Evolutionary conservation across 2,329 filamentous ascomycete genomes (phyloP).

Genomic region (Fusarium incarnatum): DNA sequence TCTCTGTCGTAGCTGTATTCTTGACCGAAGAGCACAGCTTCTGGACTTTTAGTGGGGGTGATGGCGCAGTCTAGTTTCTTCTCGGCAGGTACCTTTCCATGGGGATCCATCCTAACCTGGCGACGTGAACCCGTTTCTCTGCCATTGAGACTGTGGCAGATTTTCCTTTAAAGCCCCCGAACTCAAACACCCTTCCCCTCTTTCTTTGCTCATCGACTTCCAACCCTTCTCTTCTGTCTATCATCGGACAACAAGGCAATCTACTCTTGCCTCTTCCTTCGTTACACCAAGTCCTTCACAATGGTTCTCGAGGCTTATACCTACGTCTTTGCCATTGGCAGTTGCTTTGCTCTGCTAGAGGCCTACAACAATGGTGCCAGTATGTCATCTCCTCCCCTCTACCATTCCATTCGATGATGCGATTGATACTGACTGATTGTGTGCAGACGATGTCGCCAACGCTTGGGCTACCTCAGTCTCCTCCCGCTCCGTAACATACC

Average conservation of each 20-base stretch:
- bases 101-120: neutral
- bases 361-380: conserved; percentile 84
- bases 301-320: conserved; percentile 72
- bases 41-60: conserved; percentile 16
- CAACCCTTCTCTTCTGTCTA: neutral
- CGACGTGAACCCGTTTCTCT: neutral
- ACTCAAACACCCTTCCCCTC: neutral
- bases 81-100: neutral
- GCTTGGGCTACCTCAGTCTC: conserved; percentile 85
- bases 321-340: conserved; percentile 81
- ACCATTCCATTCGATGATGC: too few species aligned
- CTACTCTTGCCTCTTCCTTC: neutral
- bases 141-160: neutral
- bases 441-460: conserved; percentile 83
- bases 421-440: neutral
- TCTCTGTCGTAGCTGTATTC: conserved; percentile 30
- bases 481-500: conserved; percentile 78
- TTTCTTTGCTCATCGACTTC: conserved; percentile 32
- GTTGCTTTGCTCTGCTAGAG: conserved; percentile 79
- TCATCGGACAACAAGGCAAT: too few species aligned
- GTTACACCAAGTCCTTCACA: conserved; percentile 46
- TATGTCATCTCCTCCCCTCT: conserved; percentile 57
- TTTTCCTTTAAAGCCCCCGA: conserved; percentile 35
- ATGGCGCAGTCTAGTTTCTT: conserved; percentile 1
- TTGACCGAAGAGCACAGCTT: conserved; percentile 35